phyloP scores from a whole-genome alignment of 306 rosid species.

The Corylus americana region DNA sequence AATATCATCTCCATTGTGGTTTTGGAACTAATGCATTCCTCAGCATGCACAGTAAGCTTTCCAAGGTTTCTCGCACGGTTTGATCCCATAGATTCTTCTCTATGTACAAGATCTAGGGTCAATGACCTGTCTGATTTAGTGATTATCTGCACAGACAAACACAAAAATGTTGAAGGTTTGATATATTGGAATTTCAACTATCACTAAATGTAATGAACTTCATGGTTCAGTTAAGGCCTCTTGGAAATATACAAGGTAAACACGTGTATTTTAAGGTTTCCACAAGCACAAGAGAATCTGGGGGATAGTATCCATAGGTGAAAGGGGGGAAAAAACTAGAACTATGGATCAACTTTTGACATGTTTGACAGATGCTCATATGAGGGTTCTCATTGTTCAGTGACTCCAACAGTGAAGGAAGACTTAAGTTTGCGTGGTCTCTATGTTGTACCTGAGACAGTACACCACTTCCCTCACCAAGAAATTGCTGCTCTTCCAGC shows the following conservation, averaged over 20 bases:
- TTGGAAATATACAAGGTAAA: conserved; percentile 11
- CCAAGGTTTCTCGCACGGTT: conserved; percentile 53
- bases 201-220: conserved; percentile 21
- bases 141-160: conserved; percentile 74
- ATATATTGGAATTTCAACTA: conserved; percentile 27
- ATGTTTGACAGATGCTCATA: not conserved
- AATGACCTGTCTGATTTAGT: conserved; percentile 62
- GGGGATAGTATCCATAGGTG: not conserved
- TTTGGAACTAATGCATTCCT: conserved; percentile 85
- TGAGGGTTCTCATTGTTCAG: conserved; percentile 16
- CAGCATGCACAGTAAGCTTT: conserved; percentile 75
- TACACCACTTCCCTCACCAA: conserved; percentile 89
- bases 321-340: not conserved
- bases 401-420: not conserved
- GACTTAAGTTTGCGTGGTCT: conserved; percentile 8
- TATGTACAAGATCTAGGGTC: conserved; percentile 60
- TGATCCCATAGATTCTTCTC: conserved; percentile 58
- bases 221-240: conserved; percentile 26
- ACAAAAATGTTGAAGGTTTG: conserved; percentile 15
- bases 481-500: conserved; percentile 95
- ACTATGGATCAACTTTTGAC: not conserved
- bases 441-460: conserved; percentile 75
- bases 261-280: not conserved
- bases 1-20: conserved; percentile 69
- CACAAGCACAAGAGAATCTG: not conserved